Base-by-base conservation (phyloP, 1,139 yeast genomes). In the Suhomyces yuchorum region DNA sequence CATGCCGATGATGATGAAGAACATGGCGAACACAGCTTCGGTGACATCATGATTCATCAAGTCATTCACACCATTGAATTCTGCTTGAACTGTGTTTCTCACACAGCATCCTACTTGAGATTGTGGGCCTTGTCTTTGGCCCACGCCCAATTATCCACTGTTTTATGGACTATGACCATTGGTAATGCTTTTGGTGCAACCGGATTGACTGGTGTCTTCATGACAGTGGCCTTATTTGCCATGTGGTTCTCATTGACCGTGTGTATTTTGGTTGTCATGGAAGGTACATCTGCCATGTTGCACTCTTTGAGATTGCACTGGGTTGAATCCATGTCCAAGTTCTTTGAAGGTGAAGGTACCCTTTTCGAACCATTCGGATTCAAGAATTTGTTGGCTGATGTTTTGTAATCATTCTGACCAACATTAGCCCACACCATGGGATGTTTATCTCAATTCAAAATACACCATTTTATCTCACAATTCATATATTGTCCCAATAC, bases 261-360 rank as follows among this genome's bases (percentile, higher is more conserved):
- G 26, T 80, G 82, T 59, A 85, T 87, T 54, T 75, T 87, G 64
- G 95, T 87, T 22, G 70, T 84, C 46, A 87, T 87, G 95, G 95
- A 87, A 68, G 95, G 95, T 56, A 87, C 95, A 0, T 85, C 92
- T 33, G 95, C 95, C 38, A 87, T 87, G 95, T 77, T 87, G 65
- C 95, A 87, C 66, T 82, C 92, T 23, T 78, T 87, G 63, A 83
- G 95, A 75, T 77, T 87, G 63, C 95, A 87, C 64, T 87, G 95
- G 95, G 95, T 87, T 48, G 95, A 87, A 66, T 81, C 91, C 35
- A 87, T 87, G 95, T 84, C 91, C 51, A 87, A 87, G 69, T 87
- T 82, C 67, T 87, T 87, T 57, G 92, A 84, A 64, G 95, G 95
- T 68, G 93, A 86, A 61, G 95, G 95, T 57, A 68, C 78, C 49